Evolutionary conservation across 2,329 filamentous ascomycete genomes (phyloP).

Genomic region (Exophiala sp.): DNA sequence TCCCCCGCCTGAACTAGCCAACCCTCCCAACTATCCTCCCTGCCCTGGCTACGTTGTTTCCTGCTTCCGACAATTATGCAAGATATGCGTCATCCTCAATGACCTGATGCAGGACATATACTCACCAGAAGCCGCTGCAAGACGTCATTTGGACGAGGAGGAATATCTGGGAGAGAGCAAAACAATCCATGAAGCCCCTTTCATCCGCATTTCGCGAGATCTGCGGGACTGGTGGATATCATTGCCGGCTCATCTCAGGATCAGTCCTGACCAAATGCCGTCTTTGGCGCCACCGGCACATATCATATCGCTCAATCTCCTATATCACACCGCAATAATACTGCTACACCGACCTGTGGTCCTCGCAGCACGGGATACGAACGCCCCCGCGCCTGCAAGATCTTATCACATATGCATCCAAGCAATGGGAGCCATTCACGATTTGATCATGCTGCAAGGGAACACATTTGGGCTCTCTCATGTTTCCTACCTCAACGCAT

Average conservation of each 20-base stretch:
- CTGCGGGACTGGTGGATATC: constrained; percentile 40
- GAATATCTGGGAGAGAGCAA: constrained; percentile 16
- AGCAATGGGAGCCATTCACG: constrained; percentile 28
- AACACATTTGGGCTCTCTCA: constrained; percentile 30
- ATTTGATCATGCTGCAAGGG: constrained; percentile 27
- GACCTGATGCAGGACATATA: constrained; percentile 44
- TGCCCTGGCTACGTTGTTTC: constrained; percentile 30
- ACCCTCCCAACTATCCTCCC: constrained; percentile 23
- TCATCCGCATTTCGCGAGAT: constrained; percentile 37
- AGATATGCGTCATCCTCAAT: constrained; percentile 46
- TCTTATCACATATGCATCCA: constrained; percentile 27
- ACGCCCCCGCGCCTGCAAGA: constrained; percentile 14
- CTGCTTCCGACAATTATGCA: constrained; percentile 31
- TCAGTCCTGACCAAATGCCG: constrained; percentile 33
- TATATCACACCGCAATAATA: constrained; percentile 49
- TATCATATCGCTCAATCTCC: constrained; percentile 42
- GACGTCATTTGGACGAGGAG: constrained; percentile 30
- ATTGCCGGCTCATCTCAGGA: constrained; percentile 42
- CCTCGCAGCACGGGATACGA: constrained; percentile 19
- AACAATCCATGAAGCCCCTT: constrained; percentile 20
- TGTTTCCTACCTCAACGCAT: constrained; percentile 30
- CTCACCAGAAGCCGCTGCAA: constrained; percentile 38
- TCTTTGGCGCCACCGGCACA: constrained; percentile 40
- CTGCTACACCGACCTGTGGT: constrained; percentile 52
- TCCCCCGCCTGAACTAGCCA: constrained; percentile 19